phyloP scores from a whole-genome alignment of 2,329 filamentous ascomycete genomes.

The Diaporthe caulivora region DNA sequence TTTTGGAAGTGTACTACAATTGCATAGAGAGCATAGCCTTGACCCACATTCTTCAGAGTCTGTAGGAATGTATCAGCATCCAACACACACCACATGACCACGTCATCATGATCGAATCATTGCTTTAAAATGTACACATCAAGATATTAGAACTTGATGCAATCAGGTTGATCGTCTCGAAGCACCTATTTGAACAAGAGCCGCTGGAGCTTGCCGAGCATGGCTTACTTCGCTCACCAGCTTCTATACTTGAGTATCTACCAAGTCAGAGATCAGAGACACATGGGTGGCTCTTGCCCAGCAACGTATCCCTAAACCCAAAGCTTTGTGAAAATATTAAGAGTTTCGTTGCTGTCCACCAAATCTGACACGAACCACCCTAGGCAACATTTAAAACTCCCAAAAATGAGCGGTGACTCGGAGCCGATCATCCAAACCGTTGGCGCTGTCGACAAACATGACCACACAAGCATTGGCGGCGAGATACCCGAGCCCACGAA shows the following conservation, averaged over 20 bases:
- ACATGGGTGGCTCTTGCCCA: background rate
- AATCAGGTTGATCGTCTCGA: background rate
- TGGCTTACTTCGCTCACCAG: no score
- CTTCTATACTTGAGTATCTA: background rate
- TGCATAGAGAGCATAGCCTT: background rate
- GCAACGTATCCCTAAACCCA: no score
- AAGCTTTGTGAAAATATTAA: no score
- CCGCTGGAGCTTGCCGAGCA: background rate
- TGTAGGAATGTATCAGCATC: background rate
- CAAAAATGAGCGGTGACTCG: background rate
- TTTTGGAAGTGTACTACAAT: background rate
- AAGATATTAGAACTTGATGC: background rate
- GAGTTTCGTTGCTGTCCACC: no score
- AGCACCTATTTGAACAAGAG: background rate
- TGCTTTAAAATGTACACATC: background rate
- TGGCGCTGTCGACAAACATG: background rate
- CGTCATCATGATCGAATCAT: slow-evolving; percentile 4
- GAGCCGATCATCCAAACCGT: background rate
- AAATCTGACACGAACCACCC: background rate
- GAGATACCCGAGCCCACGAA: no score
- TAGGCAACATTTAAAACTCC: background rate
- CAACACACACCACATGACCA: background rate
- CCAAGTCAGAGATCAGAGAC: background rate
- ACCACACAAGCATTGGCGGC: background rate
- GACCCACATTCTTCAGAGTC: background rate